A percentile compares a stretch with the other conserved stretches of the same genome.
These are phyloP conservation scores for Diaporthe humulicola DNA, from an alignment of 2,329 filamentous ascomycete species.

Conservation along the genomic window DNA sequence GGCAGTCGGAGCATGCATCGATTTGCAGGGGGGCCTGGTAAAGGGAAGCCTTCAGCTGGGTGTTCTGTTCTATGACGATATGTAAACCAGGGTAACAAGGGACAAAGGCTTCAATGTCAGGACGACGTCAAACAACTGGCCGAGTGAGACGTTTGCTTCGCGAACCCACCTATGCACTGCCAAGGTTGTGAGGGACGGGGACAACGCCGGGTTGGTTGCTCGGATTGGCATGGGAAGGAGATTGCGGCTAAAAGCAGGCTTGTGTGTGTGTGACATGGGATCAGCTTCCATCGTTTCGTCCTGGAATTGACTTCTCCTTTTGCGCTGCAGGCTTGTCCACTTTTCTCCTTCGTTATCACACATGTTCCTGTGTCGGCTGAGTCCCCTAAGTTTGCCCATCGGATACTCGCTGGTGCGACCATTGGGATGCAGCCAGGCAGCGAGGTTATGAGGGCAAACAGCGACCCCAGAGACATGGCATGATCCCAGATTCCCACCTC, in stretches of 20 bases:
- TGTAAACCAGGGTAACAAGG: not conserved
- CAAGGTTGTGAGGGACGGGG: not conserved
- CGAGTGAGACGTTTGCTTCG: not conserved
- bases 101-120: not conserved
- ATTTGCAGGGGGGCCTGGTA: not conserved
- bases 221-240: not conserved
- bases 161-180: not conserved
- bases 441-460: not conserved
- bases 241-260: not conserved
- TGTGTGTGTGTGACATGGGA: not conserved
- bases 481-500: not conserved
- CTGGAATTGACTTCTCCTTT: not conserved
- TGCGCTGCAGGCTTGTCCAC: not conserved
- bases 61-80: not conserved
- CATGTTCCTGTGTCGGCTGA: not conserved
- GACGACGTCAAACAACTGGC: not conserved
- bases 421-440: not conserved
- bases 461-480: not conserved
- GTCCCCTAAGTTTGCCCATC: not conserved
- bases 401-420: not conserved
- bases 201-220: not conserved
- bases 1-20: not conserved
- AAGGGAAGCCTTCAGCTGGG: not conserved
- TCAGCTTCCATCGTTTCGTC: not conserved
- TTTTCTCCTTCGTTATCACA: not conserved